These are phyloP conservation scores for Salicornia ramosissima DNA, from an alignment of 148 eudicot species.

Conservation along the genomic window DNA sequence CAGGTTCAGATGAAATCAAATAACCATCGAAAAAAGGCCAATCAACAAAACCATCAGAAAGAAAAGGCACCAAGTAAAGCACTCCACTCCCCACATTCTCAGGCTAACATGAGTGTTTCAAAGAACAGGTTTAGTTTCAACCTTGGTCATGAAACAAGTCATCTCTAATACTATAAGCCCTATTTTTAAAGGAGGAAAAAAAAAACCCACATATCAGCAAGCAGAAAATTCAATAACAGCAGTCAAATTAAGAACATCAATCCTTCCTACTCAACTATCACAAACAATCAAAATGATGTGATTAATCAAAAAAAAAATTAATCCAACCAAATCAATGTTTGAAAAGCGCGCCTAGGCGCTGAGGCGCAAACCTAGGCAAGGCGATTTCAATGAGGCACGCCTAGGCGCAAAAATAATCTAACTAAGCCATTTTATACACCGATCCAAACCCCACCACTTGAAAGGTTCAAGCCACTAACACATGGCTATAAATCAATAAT, in stretches of 20 bases:
- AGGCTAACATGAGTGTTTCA: not conserved
- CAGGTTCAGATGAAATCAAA: not conserved
- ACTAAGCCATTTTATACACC: too few species aligned
- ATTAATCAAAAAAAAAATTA: not conserved
- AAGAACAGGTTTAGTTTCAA: not conserved
- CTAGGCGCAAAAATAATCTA: too few species aligned
- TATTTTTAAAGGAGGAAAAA: too few species aligned
- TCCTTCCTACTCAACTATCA: not conserved
- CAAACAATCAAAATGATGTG: not conserved
- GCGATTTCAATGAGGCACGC: too few species aligned
- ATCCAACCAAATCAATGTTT: not conserved
- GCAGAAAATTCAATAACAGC: not conserved
- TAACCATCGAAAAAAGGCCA: not conserved
- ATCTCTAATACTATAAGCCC: not conserved
- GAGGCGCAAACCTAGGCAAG: too few species aligned
- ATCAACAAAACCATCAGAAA: constrained; percentile 10
- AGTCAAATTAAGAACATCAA: not conserved
- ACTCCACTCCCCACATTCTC: constrained; percentile 12
- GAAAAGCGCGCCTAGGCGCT: too few species aligned
- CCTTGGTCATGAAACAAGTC: not conserved
- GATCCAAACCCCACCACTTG: not conserved
- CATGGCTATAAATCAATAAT: not conserved
- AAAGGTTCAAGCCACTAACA: constrained; percentile 4
- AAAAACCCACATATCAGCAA: too few species aligned
- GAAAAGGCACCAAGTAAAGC: not conserved